These are phyloP conservation scores for Rhytidiadelphus loreus DNA, from an alignment of 225 moss, liverwort and hornwort species.

Conservation along the genomic window DNA sequence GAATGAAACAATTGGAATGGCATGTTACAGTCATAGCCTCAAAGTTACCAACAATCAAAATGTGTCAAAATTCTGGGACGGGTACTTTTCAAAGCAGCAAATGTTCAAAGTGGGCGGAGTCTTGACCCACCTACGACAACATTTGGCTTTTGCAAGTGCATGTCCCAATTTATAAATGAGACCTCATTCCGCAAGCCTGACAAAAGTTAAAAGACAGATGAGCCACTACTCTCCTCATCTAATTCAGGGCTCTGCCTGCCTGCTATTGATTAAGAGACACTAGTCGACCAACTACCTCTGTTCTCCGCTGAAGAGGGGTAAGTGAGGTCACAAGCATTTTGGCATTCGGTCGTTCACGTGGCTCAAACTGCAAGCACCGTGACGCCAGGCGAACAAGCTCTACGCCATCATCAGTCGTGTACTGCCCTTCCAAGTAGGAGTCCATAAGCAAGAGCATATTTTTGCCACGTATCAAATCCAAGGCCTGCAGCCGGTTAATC, in stretches of 20 bases:
- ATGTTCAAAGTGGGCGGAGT: constrained; percentile 17
- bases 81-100: constrained; percentile 48
- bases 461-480: constrained; percentile 59
- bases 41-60: constrained; percentile 26
- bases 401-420: constrained; percentile 38
- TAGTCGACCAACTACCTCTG: constrained; percentile 49
- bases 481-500: constrained; percentile 30
- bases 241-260: constrained; percentile 27
- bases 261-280: constrained; percentile 55
- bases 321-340: constrained; percentile 52
- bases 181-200: constrained; percentile 33
- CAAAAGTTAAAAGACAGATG: constrained; percentile 10
- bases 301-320: constrained; percentile 52
- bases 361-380: constrained; percentile 50
- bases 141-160: constrained; percentile 52
- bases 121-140: constrained; percentile 17
- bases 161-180: constrained; percentile 36
- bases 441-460: constrained; percentile 59
- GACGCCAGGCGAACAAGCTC: constrained; percentile 57
- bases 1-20: constrained; percentile 10
- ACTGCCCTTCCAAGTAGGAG: constrained; percentile 57
- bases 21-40: constrained; percentile 10
- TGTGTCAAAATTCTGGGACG: constrained; percentile 48
- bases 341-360: constrained; percentile 53
- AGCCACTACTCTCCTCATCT: constrained; percentile 23